Evolutionary conservation across 371 early-diverging fungal genomes (phyloP), one percentile per base, ranked within the genome.

Genomic region (Apophysomyces variabilis): DNA sequence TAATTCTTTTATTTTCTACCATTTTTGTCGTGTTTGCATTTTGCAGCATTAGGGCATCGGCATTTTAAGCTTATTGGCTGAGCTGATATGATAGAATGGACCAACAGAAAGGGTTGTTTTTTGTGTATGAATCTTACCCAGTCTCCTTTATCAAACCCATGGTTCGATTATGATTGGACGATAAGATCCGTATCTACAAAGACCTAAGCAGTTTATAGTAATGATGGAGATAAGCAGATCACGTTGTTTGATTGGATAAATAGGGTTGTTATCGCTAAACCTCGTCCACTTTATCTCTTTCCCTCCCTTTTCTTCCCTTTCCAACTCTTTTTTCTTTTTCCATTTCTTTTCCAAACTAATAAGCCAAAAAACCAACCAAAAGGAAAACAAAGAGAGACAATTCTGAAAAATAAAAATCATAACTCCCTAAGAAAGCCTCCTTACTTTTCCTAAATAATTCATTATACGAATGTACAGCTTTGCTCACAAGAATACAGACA

Each of bases 171-270:
- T 50, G 54, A 50, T 50, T 50, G 54, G 54, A 50, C 54, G 54
- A 50, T 50, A 50, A 50, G 54, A 11, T n/a, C 21, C 21, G 54
- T 50, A 50, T 50, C 54, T 50, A 50, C 54, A 50, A 26, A 18
- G 54, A 26, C 32, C 54, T 50, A 50, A 21, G 54, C 54, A 21
- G 21, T 50, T 50, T 50, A 50, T 50, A 50, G 54, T 50, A 50
- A 50, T 50, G 54, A 50, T 50, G 54, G 54, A 50, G 54, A 50
- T 50, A 50, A 50, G 54, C 21, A 16, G 54, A 50, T 50, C 54
- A 50, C 54, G 54, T 50, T 50, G 54, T 26, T 21, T 50, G 54
- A 50, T 50, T 50, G 54, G 54, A 50, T 50, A 50, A 50, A 50
- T 50, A 50, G 21, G 54, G 54, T n/a, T 9, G 54, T 50, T 50